Base-by-base conservation (phyloP, 805 yeast species). In the Hanseniaspora nectarophila region DNA sequence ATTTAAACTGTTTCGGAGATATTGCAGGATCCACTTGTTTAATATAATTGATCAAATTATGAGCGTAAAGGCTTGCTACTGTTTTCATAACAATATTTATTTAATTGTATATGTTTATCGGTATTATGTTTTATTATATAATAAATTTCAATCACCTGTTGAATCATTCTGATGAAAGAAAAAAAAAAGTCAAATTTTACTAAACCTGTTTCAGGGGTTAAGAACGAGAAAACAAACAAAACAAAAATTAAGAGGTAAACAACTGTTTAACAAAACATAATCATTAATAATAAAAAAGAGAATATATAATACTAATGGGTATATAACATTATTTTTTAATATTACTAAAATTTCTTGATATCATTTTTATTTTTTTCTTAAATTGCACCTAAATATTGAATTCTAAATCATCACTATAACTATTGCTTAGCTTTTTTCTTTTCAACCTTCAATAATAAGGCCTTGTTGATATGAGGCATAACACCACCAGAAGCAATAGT, bases 401-500 rank as follows among this genome's bases (percentile, higher is more conserved):
- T 37, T 18, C 6, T 37, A 37, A 20, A 37, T 8, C 13, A 13
- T 35, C 10, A 16, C 39, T 7, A 21, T 10, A 21, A 9, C 35
- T 49, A 52, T 45, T 55, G 51, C 40, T 56, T 56, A 37, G 44
- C 39, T 33, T 57, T 72, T 59, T 73, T 72, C 71, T 78, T 77
- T 66, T 82, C 89, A 50, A 81, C 86, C 72, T 85, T 82, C 64
- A 85, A 77, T 59, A 84, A 72, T 62, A 84, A 73, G 54, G 86
- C 87, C 68, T 82, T 81, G 72, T 86, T 85, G 65, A 86, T 85
- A 67, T 87, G 95, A 53, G 97, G 97, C 68, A 90, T 74, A 52
- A 90, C 97, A 81, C 97, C 97, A 75, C 97, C 97, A 61, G 82
- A 87, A 38, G 97, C 96, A 67, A 90, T 90, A 55, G 97, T 90